Base-by-base conservation (phyloP, 2,329 filamentous ascomycete species). In the Phaeosphaeriaceae sp. region DNA sequence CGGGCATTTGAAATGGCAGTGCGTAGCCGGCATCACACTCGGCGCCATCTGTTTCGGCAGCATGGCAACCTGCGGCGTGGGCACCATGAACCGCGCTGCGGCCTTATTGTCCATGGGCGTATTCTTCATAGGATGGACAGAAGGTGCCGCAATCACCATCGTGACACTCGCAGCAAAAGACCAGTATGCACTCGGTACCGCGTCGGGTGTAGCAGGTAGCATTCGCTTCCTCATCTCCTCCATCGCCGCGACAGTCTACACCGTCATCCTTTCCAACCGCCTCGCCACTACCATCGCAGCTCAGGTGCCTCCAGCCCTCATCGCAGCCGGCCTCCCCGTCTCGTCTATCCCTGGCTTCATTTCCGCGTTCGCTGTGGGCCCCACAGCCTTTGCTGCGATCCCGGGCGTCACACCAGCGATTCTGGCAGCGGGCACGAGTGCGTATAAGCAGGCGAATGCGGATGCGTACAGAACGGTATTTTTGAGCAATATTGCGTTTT, bases 151-250 rank as follows among this genome's bases (percentile, higher is more conserved):
- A 1, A 80, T 80, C 62, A 78, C 76, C 50, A 71, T 73, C 20
- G 50, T 52, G 15, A 52, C 50, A 1, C 50, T 52, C 40, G 45
- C 50, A 4, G 54, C 46, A 19, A 69, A 74, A 0, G 69, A 76
- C 15, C 72, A 74, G 58, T 61, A 51, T 17, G 78, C 81, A 17
- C 80, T 81, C 45, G 79, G 79, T 25, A 65, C 79, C 7, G 78
- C 79, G 1, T 78, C 74, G 5, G 78, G 79, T n/a, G 58, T 79
- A 11, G 65, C 79, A 6, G 76, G 78, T 1, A 79, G 77, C 2
- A 77, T 80, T 36, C 76, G 79, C 4, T 76, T 78, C 1, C 76
- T 78, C 2, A 77, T 78, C n/a, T 78, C 76, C 46, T 48, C 55
- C 15, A 48, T 57, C 48, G 31, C 57, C 17, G 50, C 50, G 17